Conservation (phyloP, 2,329 filamentous ascomycete species). For the Aspergillus eucalypticola region DNA sequence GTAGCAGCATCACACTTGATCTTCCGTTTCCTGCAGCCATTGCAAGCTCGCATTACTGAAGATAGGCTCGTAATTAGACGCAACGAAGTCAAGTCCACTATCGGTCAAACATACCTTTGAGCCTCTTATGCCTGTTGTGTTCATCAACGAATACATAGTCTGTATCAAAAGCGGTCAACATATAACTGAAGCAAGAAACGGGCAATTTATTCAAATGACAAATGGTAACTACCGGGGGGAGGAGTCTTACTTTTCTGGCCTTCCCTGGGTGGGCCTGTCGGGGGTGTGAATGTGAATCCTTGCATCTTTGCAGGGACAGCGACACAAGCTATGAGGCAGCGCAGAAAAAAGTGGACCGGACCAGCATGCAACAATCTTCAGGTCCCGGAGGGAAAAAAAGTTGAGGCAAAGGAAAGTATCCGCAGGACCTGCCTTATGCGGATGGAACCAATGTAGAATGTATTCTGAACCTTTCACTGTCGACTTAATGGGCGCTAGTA, state of each 20-base stretch:
- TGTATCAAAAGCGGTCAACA: slow-evolving; percentile 41
- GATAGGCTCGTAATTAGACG: slow-evolving; percentile 11
- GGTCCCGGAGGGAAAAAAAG: background rate
- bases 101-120: slow-evolving; percentile 69
- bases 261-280: slow-evolving; percentile 65
- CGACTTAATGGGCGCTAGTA: background rate
- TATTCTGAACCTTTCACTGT: background rate
- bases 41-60: slow-evolving; percentile 92
- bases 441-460: background rate
- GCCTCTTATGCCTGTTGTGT: slow-evolving; percentile 93
- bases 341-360: too few species aligned
- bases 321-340: slow-evolving; percentile 48
- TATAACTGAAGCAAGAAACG: background rate
- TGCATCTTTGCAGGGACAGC: slow-evolving; percentile 54
- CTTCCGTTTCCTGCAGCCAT: slow-evolving; percentile 90
- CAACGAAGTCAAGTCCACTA: background rate
- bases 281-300: slow-evolving; percentile 73
- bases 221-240: background rate
- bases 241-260: slow-evolving; percentile 75
- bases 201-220: too few species aligned
- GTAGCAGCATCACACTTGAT: slow-evolving; percentile 98
- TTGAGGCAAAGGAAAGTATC: background rate
- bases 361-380: background rate
- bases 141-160: slow-evolving; percentile 99
- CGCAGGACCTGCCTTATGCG: slow-evolving; percentile 25